phyloP scores from a whole-genome alignment of 805 yeast species.

The Tetrapisispora nanseiensis region DNA sequence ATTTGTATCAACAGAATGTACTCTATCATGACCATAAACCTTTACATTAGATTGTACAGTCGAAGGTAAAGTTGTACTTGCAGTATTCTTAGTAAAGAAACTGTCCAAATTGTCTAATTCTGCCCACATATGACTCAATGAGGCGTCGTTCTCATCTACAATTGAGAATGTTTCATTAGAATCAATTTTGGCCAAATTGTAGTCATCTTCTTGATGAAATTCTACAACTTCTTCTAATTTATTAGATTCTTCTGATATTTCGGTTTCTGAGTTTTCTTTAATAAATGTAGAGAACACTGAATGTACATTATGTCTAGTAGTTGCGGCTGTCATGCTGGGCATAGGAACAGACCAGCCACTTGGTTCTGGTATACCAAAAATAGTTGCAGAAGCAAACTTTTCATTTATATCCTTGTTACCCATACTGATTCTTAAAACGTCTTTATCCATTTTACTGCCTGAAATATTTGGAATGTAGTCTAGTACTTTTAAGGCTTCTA shows the following conservation, averaged over 20 bases:
- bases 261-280: conserved; percentile 17
- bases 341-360: conserved; percentile 96
- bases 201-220: conserved; percentile 28
- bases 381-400: conserved; percentile 74
- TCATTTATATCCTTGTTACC: conserved; percentile 76
- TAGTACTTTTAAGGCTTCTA: conserved; percentile 78
- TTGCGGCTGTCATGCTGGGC: conserved; percentile 85
- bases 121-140: conserved; percentile 85
- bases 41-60: conserved; percentile 13
- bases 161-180: conserved; percentile 23
- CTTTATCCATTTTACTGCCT: conserved; percentile 84
- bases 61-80: conserved; percentile 4
- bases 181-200: conserved; percentile 20
- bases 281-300: conserved; percentile 87
- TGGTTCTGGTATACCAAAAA: conserved; percentile 85
- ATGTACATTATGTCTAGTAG: conserved; percentile 86
- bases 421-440: conserved; percentile 81
- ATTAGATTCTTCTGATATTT: conserved; percentile 8
- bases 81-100: conserved; percentile 61
- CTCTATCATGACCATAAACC: conserved; percentile 25
- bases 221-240: conserved; percentile 24
- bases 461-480: conserved; percentile 81
- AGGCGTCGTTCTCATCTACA: conserved; percentile 57
- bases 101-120: conserved; percentile 83
- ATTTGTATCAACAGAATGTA: conserved; percentile 55